A percentile compares a stretch with the other conserved stretches of the same genome.
Evolutionary conservation across 2,329 filamentous ascomycete species (phyloP).

Genomic region (Aspergillus sp.): DNA sequence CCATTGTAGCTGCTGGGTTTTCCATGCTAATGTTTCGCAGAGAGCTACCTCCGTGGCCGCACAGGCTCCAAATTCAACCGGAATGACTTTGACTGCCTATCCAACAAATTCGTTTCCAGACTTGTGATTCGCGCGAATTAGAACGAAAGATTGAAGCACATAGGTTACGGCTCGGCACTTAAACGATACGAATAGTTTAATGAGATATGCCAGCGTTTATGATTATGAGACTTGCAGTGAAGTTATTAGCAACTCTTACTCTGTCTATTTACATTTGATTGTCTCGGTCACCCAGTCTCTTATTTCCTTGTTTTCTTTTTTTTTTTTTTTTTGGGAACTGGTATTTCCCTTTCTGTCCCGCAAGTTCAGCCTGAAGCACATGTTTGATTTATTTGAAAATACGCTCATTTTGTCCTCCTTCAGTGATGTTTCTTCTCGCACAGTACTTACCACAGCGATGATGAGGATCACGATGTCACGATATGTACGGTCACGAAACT

Average conservation of each 20-base stretch:
- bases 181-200: constrained; percentile 24
- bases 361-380: constrained; percentile 20
- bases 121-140: constrained; percentile 93
- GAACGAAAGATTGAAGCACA: constrained; percentile 20
- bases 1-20: neutral
- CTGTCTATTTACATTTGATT: constrained; percentile 21
- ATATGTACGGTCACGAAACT: constrained; percentile 37
- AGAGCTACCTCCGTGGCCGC: constrained; percentile 80
- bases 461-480: constrained; percentile 44
- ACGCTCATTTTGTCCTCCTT: constrained; percentile 30
- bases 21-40: constrained; percentile 56
- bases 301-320: constrained; percentile 11
- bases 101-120: constrained; percentile 96
- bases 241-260: constrained; percentile 24
- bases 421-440: constrained; percentile 40
- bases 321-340: constrained; percentile 7
- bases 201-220: constrained; percentile 31
- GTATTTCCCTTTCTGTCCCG: constrained; percentile 7
- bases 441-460: constrained; percentile 38
- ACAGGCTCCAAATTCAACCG: constrained; percentile 81
- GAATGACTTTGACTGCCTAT: constrained; percentile 89
- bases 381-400: constrained; percentile 30
- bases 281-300: constrained; percentile 20
- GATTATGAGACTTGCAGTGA: constrained; percentile 22
- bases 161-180: constrained; percentile 25